These are phyloP conservation scores for Phyllosticta citribraziliensis DNA, from an alignment of 2,329 filamentous ascomycete genomes.

Conservation along the genomic window DNA sequence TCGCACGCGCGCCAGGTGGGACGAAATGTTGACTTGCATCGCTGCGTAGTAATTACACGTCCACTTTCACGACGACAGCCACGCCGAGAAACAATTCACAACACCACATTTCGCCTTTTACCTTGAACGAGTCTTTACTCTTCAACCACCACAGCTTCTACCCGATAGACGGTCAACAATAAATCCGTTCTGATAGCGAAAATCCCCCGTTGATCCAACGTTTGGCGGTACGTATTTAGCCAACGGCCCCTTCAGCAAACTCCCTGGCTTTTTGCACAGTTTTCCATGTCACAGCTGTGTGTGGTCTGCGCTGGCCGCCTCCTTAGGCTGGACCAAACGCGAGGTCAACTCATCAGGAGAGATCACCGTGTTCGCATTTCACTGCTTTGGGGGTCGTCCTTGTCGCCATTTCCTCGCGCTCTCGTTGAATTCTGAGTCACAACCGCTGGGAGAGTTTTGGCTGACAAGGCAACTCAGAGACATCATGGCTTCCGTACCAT, in stretches of 20 bases:
- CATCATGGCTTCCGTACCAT: constrained; percentile 6
- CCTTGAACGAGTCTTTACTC: neutral
- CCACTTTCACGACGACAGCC: neutral
- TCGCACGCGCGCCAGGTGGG: neutral
- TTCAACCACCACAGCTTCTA: neutral
- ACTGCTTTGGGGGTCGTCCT: neutral
- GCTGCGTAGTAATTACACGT: neutral
- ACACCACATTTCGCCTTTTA: neutral
- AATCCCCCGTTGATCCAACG: neutral
- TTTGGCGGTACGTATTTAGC: neutral
- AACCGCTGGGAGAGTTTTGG: neutral
- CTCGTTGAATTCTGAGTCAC: neutral
- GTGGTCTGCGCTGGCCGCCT: neutral
- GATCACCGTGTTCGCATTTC: neutral
- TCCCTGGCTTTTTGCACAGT: neutral
- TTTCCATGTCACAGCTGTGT: neutral
- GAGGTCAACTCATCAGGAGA: neutral
- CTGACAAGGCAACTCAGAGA: neutral
- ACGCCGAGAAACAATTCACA: neutral
- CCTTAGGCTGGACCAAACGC: neutral
- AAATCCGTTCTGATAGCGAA: neutral
- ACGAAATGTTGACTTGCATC: neutral
- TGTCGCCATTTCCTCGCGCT: neutral
- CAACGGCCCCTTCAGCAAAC: neutral
- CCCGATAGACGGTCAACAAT: neutral